These are phyloP conservation scores for Yarrowia sp. DNA, from an alignment of 805 yeast genomes.

Conservation along the genomic window DNA sequence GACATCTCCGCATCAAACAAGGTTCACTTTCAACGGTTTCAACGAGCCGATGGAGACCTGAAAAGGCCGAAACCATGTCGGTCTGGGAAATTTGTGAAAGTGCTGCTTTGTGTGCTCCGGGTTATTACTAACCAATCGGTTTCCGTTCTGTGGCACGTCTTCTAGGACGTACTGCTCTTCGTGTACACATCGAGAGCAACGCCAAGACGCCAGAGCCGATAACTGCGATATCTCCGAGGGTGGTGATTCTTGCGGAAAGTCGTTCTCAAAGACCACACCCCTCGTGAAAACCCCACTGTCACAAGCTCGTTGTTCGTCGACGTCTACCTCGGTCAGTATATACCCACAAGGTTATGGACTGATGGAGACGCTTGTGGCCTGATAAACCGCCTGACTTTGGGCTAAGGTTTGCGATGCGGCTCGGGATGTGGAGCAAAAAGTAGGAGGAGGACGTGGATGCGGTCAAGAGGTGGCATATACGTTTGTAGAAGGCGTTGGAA, in stretches of 20 bases:
- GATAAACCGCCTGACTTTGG: slow-evolving; percentile 23
- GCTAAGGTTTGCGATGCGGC: slow-evolving; percentile 9
- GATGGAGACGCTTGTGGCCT: slow-evolving; percentile 11
- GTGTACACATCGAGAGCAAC: too few species aligned
- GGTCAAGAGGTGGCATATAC: too few species aligned
- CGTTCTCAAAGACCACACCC: too few species aligned
- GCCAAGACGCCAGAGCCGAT: too few species aligned
- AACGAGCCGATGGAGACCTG: not conserved
- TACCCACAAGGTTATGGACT: slow-evolving; percentile 17
- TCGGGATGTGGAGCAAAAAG: not conserved
- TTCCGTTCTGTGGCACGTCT: too few species aligned
- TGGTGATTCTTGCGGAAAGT: too few species aligned
- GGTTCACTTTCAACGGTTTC: not conserved
- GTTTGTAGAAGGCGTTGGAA: too few species aligned
- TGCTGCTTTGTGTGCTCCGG: not conserved
- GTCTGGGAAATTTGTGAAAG: not conserved
- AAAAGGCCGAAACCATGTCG: not conserved
- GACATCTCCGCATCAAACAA: not conserved
- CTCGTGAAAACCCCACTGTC: too few species aligned
- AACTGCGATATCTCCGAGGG: too few species aligned
- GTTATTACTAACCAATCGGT: too few species aligned
- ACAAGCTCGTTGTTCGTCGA: too few species aligned
- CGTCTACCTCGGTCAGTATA: slow-evolving; percentile 9
- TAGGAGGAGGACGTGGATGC: not conserved
- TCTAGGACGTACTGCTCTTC: too few species aligned